Base-by-base conservation (phyloP, 345 rosid genomes). In the Eucalyptus brandiana region DNA sequence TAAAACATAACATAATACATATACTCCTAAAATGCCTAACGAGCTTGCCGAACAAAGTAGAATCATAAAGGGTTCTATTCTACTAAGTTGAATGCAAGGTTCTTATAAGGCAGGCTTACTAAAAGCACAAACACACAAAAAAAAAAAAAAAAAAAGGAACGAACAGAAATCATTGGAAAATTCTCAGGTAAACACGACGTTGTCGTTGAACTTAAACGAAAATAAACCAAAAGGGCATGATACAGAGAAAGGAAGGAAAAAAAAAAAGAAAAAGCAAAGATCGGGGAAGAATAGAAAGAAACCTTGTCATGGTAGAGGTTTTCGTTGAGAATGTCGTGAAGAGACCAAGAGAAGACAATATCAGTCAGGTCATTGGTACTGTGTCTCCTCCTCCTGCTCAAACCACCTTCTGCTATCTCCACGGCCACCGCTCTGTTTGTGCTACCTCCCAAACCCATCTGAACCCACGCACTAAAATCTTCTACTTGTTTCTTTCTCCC, bases 311-410 rank as follows among this genome's bases (percentile, higher is more conserved):
- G 51, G 86, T 86, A 92, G 85, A 94, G 94, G n/a, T 88, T 30
- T 44, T 90, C 87, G 65, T 93, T 76, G 37, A 85, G 86, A 44
- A 94, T 90, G 86, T 93, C 92, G 2, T 93, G 89, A 45, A 93
- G 89, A 13, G 93, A 91, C 95, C 95, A 93, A 21, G 92, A 91
- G 51, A 91, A 92, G 51, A 93, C 87, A 21, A 18, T 34, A 37
- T 83, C 83, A n/a, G 62, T 65, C 47, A 88, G 62, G 80, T 72
- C 81, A 72, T 72, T 72, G 45, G 26, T 19, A 72, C 12, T 2
- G 15, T 5, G 44, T 72, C 81, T 72, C 81, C 81, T 34, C 44
- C 44, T 72, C 44, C 81, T 72, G 44, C 81, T 34, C 44, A 34
- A 72, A 72, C 44, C 81, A 9, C 81, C 24, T 12, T 34, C 81